These are phyloP conservation scores for Theobroma cacao DNA, from an alignment of 345 rosid genomes.

Conservation along the genomic window DNA sequence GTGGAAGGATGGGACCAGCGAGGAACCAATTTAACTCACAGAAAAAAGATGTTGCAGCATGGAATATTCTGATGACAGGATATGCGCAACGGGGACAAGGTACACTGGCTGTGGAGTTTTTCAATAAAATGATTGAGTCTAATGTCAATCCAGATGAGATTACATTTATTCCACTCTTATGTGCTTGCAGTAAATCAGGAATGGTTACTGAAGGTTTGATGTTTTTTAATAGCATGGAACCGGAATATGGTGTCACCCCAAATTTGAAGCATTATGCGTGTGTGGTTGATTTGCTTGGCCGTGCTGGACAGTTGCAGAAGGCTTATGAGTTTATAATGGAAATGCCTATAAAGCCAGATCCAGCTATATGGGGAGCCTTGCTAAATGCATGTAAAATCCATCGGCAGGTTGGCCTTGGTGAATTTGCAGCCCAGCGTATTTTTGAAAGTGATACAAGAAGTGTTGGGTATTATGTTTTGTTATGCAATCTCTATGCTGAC, in stretches of 20 bases:
- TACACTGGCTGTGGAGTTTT: constrained; percentile 50
- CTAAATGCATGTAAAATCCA: constrained; percentile 75
- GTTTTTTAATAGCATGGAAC: constrained; percentile 59
- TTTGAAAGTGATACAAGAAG: constrained; percentile 57
- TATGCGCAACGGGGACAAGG: constrained; percentile 69
- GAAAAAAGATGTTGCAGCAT: constrained; percentile 58
- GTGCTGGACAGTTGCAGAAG: constrained; percentile 62
- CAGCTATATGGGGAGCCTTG: constrained; percentile 88
- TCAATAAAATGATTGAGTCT: constrained; percentile 54
- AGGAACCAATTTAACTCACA: constrained; percentile 59
- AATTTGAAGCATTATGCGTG: constrained; percentile 80
- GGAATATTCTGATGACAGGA: constrained; percentile 81
- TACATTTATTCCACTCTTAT: constrained; percentile 65
- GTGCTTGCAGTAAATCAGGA: constrained; percentile 82
- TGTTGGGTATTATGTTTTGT: constrained; percentile 67
- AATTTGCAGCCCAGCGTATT: constrained; percentile 56
- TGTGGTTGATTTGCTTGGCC: constrained; percentile 82
- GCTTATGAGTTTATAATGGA: constrained; percentile 56
- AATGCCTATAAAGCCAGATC: constrained; percentile 69
- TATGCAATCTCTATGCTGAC: constrained; percentile 67
- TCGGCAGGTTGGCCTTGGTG: constrained; percentile 50
- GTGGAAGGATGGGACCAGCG: constrained; percentile 67
- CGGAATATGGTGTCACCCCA: constrained; percentile 49
- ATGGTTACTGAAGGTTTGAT: constrained; percentile 64
- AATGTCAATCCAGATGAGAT: constrained; percentile 65